Evolutionary conservation across 768 basidiomycete genomes (phyloP).

Genomic region (Amanita fuliginea): DNA sequence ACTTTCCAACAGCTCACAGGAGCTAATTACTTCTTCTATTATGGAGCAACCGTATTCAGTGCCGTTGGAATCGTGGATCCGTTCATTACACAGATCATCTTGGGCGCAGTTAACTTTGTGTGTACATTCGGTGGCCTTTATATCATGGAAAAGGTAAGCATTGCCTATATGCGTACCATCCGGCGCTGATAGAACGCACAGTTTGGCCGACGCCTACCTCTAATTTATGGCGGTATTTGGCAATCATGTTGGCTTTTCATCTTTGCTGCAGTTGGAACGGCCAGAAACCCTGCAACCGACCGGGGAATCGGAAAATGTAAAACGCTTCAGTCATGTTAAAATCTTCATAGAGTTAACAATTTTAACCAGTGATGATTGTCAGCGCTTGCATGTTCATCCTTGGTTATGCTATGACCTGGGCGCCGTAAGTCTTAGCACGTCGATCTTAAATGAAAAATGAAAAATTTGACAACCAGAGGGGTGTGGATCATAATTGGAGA

Average conservation of each 20-base stretch:
- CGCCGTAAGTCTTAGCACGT: slow-evolving; percentile 24
- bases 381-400: slow-evolving; percentile 62
- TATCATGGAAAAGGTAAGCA: slow-evolving; percentile 50
- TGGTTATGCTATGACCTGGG: slow-evolving; percentile 65
- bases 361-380: slow-evolving; percentile 44
- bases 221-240: slow-evolving; percentile 64
- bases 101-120: slow-evolving; percentile 62
- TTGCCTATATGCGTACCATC: background rate
- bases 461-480: slow-evolving; percentile 20
- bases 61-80: slow-evolving; percentile 59
- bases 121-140: slow-evolving; percentile 68
- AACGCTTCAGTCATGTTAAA: slow-evolving; percentile 10
- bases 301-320: slow-evolving; percentile 41
- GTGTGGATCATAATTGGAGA: slow-evolving; percentile 74
- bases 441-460: background rate
- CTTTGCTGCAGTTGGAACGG: slow-evolving; percentile 63
- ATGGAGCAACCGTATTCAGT: slow-evolving; percentile 53
- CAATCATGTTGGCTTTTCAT: slow-evolving; percentile 62
- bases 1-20: slow-evolving; percentile 65
- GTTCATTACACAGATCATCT: slow-evolving; percentile 71
- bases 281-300: slow-evolving; percentile 37
- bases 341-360: background rate
- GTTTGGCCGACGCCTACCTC: slow-evolving; percentile 54
- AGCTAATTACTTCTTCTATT: slow-evolving; percentile 63
- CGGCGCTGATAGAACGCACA: slow-evolving; percentile 11